Percentiles rank a stretch among this genome's conserved stretches.
Conservation (phyloP, 352 stramenopile genomes). For the Thalassiosira sp. region DNA sequence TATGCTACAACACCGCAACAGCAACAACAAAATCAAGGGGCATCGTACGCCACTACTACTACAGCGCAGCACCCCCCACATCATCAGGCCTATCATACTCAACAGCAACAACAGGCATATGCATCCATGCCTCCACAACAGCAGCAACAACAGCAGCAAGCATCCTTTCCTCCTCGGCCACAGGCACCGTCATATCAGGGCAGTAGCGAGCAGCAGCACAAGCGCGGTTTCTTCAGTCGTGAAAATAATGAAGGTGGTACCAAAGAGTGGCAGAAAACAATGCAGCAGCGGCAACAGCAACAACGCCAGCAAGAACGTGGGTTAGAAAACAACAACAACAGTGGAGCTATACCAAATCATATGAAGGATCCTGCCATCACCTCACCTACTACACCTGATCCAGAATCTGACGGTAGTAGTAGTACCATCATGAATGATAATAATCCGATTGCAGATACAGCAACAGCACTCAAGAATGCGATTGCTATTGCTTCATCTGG, state of each 20-base stretch:
- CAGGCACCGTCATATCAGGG: slow-evolving; percentile 16
- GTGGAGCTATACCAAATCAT: neutral
- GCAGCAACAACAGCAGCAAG: too few species aligned
- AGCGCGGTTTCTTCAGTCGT: slow-evolving; percentile 19
- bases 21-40: slow-evolving; percentile 25
- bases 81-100: slow-evolving; percentile 30
- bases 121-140: slow-evolving; percentile 12
- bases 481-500: too few species aligned
- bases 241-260: neutral
- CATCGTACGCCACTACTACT: slow-evolving; percentile 12
- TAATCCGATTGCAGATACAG: too few species aligned
- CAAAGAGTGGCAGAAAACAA: neutral
- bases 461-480: too few species aligned
- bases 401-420: neutral
- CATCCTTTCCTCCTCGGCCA: slow-evolving; percentile 6
- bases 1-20: slow-evolving; percentile 12
- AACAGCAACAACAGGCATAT: slow-evolving; percentile 33
- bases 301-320: neutral
- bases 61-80: slow-evolving; percentile 24
- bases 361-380: neutral
- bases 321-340: neutral
- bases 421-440: neutral
- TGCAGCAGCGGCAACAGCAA: slow-evolving; percentile 2
- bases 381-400: neutral
- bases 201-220: slow-evolving; percentile 1